These are phyloP conservation scores for Didymella sp. DNA, from an alignment of 2,329 filamentous ascomycete genomes.

Conservation along the genomic window DNA sequence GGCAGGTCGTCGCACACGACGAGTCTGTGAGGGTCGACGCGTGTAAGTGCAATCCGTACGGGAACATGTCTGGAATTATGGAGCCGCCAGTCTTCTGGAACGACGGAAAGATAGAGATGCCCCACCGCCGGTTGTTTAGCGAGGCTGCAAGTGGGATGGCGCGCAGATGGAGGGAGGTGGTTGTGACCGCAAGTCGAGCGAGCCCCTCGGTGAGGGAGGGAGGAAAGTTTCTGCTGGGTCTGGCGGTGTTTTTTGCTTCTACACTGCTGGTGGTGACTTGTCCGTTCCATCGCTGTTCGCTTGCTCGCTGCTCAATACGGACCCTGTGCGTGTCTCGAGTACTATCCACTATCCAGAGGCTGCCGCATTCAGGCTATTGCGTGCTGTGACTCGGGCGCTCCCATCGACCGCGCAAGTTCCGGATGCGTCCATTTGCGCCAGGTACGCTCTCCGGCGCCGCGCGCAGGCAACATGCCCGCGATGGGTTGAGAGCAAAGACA, in stretches of 20 bases:
- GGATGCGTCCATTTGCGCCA: conserved; percentile 42
- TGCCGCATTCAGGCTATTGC: neutral
- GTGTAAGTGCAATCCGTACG: neutral
- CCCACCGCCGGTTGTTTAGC: neutral
- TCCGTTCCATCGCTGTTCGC: neutral
- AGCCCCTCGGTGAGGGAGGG: conserved; percentile 16
- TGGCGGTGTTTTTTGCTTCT: neutral
- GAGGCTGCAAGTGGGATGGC: neutral
- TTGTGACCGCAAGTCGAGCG: conserved; percentile 15
- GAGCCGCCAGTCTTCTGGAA: conserved; percentile 13
- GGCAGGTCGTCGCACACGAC: neutral
- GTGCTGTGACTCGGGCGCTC: conserved; percentile 28
- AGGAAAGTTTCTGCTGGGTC: conserved; percentile 12
- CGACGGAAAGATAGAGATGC: neutral
- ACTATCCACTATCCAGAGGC: neutral
- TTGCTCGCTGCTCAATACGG: neutral
- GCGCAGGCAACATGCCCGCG: conserved; percentile 53
- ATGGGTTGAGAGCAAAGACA: conserved; percentile 31
- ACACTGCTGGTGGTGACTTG: neutral
- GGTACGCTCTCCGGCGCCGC: conserved; percentile 30
- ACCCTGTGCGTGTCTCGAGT: neutral
- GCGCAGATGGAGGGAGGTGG: neutral
- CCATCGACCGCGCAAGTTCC: conserved; percentile 31
- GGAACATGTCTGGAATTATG: neutral
- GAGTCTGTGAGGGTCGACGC: neutral